Evolutionary conservation across 441 rosid genomes (phyloP), one percentile per base, ranked within the genome.

Genomic region (Hura crepitans): DNA sequence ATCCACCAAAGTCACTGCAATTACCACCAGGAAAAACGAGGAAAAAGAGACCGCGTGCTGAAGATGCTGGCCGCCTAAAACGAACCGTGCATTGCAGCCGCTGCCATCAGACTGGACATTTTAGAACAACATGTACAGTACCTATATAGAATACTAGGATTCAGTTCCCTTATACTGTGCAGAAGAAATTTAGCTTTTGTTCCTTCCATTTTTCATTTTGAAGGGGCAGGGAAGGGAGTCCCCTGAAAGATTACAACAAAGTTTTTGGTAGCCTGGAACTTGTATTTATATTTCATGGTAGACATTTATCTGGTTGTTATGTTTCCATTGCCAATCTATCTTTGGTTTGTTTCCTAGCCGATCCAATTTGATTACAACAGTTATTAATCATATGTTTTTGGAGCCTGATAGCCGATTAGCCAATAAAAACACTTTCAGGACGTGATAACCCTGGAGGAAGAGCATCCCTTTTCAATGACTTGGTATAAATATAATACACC

Each of bases 1-100:
- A 85, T 69, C 96, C 97, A 14, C 96, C 97, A 17, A 91, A 87
- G 72, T 86, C 92, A 35, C 80, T 86, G 58, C 76, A 87, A 72
- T 93, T 92, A 5, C 92, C 92, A 22, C 91, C 96, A n/a, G 96
- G 93, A 70, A 80, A 90, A 75, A 93, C 91, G n/a, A 80, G 92
- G 73, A 91, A 89, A 77, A 91, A 86, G 73, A 82, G 97, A 58
- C 89, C 82, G 66, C 79, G 92, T 39, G 91, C 85, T n/a, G 92
- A 88, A 75, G 92, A 88, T 51, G 81, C 85, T 22, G 91, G 91
- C 9, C 84, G 89, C 2, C 81, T 78, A 50, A 91, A 89, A 73
- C 82, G 93, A 66, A 82, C 88, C 35, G 96, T 91, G 81, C 97
- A 88, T 73, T 91, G 97, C 74, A 89, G 97, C 72, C 87, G 96